Base-by-base conservation (phyloP, 2,329 filamentous ascomycete species). In the Diaporthe batatas region DNA sequence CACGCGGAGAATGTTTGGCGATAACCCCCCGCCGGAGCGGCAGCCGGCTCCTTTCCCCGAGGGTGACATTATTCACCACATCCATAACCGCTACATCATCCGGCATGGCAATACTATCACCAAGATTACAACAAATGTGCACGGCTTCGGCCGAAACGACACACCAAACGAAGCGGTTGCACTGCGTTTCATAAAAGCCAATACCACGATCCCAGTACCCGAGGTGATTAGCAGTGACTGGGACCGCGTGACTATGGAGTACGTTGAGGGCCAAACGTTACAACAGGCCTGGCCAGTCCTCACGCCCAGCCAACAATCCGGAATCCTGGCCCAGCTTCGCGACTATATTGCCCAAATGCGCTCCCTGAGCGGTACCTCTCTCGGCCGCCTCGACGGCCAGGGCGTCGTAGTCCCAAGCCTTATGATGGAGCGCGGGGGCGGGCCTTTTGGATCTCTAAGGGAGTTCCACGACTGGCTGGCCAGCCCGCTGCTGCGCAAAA, bases 201-300 rank as follows among this genome's bases (percentile, higher is more conserved):
- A 70, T 21, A 59, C 68, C 39, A 58, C 51, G 12, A 70, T 70
- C 14, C 67, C 51, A 10, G 67, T 70, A n/a, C 67, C 67, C 5
- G 32, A 42, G 47, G 51, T 70, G 2, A 44, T 42, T 11, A 47
- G 67, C 12, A 39, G 32, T 36, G 47, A 68, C 64, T 49, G 58
- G 58, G 58, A 49, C 58, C 58, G 58, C 10, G 18, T 64, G 1
- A 64, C 58, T 14, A 64, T 64, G 32, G 55, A 58, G 55, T 58
- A 39, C 11, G 8, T 58, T 21, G 55, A 58, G 21, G 55, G 55
- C 32, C 32, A 58, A 11, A 58, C 55, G 8, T 5, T 58, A 39
- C 32, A 6, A 39, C 55, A 58, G 21, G 55, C 55, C 55, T 58
- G 55, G 55, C 55, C 55, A 39, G 21, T 39, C 1, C 55, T 58